Evolutionary conservation across 306 rosid genomes (phyloP).

Genomic region (Clitoria ternatea): DNA sequence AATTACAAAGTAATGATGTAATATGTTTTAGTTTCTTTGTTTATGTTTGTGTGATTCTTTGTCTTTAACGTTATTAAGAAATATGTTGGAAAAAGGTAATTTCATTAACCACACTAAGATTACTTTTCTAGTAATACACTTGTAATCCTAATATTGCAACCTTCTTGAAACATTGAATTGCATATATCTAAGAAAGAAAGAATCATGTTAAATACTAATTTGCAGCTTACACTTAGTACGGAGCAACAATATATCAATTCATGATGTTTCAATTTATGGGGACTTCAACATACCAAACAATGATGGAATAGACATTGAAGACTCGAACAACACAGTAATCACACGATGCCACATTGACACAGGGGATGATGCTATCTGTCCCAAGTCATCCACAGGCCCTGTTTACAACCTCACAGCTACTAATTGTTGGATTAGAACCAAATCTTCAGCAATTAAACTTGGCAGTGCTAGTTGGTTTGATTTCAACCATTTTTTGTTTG

Average conservation of each 20-base stretch:
- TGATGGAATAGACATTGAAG: slow-evolving; percentile 76
- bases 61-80: too few relatives aligned
- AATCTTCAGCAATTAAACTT: slow-evolving; percentile 69
- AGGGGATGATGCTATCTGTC: slow-evolving; percentile 78
- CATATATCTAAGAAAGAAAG: too few relatives aligned
- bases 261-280: slow-evolving; percentile 59
- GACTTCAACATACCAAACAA: slow-evolving; percentile 71
- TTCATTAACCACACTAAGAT: too few relatives aligned
- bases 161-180: too few relatives aligned
- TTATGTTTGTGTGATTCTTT: too few relatives aligned
- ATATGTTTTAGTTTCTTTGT: too few relatives aligned
- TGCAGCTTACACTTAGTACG: slow-evolving; percentile 66
- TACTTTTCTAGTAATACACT: too few relatives aligned
- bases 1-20: too few relatives aligned
- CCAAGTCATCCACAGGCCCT: slow-evolving; percentile 55
- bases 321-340: slow-evolving; percentile 60
- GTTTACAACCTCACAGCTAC: slow-evolving; percentile 52
- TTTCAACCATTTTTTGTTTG: slow-evolving; percentile 50
- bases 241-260: slow-evolving; percentile 36
- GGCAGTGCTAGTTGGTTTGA: slow-evolving; percentile 71
- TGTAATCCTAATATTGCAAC: too few relatives aligned
- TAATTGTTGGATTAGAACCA: slow-evolving; percentile 64
- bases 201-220: not conserved
- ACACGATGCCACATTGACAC: slow-evolving; percentile 63
- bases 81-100: too few relatives aligned